Percentiles rank a stretch among this genome's conserved stretches.
Conservation (phyloP, 441 rosid species). For the Pelargonium myrrhifolium region DNA sequence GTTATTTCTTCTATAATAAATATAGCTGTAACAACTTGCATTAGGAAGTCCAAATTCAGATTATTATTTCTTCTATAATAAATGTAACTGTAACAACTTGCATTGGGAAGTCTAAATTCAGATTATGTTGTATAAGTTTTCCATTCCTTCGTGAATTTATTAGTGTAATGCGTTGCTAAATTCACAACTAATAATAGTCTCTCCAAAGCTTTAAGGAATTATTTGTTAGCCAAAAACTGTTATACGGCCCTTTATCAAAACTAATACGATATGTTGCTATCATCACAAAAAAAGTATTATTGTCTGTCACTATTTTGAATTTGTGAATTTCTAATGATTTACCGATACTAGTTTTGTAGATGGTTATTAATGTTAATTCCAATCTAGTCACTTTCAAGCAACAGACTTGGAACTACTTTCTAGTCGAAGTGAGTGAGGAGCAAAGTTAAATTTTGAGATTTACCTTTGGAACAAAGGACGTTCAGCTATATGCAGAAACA, state of each 20-base stretch:
- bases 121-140: too few relatives aligned
- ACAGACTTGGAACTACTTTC: not conserved
- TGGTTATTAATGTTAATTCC: too few relatives aligned
- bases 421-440: not conserved
- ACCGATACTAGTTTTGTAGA: not conserved
- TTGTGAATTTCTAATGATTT: not conserved
- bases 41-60: too few relatives aligned
- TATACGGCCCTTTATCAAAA: not conserved
- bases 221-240: not conserved
- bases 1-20: too few relatives aligned
- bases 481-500: conserved; percentile 66
- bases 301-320: not conserved
- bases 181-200: too few relatives aligned
- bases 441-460: not conserved
- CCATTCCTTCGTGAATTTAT: too few relatives aligned
- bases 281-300: not conserved
- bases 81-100: too few relatives aligned
- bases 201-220: not conserved
- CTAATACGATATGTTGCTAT: not conserved
- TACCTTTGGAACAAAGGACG: conserved; percentile 85
- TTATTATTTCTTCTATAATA: too few relatives aligned
- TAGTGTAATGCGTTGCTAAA: too few relatives aligned
- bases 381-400: not conserved
- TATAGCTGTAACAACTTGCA: too few relatives aligned
- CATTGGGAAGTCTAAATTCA: too few relatives aligned